phyloP scores from a whole-genome alignment of 129 eudicot genomes.

The Cynara cardunculus region DNA sequence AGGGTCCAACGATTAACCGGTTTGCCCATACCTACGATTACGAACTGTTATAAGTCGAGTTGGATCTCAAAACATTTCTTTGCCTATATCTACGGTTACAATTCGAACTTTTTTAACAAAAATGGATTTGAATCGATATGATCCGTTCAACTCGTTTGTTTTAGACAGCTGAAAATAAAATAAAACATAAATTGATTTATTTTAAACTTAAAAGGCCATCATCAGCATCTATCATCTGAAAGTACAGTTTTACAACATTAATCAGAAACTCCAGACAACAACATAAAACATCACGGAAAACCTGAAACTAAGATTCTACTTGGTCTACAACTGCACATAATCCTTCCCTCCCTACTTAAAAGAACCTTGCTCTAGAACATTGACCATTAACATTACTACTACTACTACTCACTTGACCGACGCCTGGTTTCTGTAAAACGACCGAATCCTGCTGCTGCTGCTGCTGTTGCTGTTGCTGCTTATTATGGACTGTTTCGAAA shows the following conservation, averaged over 20 bases:
- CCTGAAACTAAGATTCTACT: constrained; percentile 22
- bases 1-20: no score
- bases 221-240: constrained; percentile 24
- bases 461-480: not conserved
- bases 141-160: no score
- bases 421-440: constrained; percentile 24
- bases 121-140: no score
- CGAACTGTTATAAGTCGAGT: no score
- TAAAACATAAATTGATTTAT: not conserved
- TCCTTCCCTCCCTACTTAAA: constrained; percentile 5
- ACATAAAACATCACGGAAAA: not conserved
- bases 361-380: constrained; percentile 33
- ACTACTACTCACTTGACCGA: not conserved
- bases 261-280: not conserved
- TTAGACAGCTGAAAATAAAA: no score
- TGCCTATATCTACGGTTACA: no score
- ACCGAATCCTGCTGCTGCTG: constrained; percentile 16
- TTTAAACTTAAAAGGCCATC: not conserved
- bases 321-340: constrained; percentile 32
- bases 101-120: no score
- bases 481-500: constrained; percentile 11
- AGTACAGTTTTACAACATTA: constrained; percentile 20
- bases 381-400: constrained; percentile 6
- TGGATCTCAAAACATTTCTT: no score
- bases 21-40: no score